These are phyloP conservation scores for Paramecium biaurelia DNA, from an alignment of 73 alveolate genomes.

Conservation along the genomic window DNA sequence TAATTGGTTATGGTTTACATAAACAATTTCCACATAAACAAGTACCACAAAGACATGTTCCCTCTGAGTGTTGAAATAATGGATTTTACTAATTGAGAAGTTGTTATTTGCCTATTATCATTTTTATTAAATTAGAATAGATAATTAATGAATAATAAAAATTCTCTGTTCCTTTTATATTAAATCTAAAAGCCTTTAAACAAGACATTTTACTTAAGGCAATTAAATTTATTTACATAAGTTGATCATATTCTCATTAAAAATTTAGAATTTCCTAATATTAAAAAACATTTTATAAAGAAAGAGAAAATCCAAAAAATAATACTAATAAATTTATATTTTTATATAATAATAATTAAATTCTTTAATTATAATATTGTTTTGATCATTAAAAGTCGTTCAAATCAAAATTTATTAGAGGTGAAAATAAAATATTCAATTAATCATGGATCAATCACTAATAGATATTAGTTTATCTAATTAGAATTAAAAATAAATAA, in stretches of 20 bases:
- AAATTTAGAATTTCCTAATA: not conserved
- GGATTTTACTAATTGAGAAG: not conserved
- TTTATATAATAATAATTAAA: not conserved
- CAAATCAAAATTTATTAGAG: too few species aligned
- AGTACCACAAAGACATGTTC: slow-evolving; percentile 30
- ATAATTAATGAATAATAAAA: not conserved
- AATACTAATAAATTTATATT: not conserved
- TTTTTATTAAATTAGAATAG: not conserved
- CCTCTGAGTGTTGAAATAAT: slow-evolving; percentile 3
- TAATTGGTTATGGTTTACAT: slow-evolving; percentile 14
- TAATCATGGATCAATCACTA: too few species aligned
- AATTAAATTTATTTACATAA: not conserved
- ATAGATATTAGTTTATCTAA: too few species aligned
- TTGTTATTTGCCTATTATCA: not conserved
- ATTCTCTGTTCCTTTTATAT: not conserved
- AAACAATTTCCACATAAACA: slow-evolving; percentile 51
- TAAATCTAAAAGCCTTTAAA: not conserved
- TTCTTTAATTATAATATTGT: too few species aligned
- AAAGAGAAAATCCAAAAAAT: too few species aligned
- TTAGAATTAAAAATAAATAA: too few species aligned
- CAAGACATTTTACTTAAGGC: not conserved
- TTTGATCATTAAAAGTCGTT: too few species aligned
- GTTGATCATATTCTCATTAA: not conserved
- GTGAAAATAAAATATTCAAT: too few species aligned
- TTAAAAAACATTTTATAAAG: not conserved